phyloP scores from a whole-genome alignment of 331 rosid genomes.

The Prunus yedoensis region DNA sequence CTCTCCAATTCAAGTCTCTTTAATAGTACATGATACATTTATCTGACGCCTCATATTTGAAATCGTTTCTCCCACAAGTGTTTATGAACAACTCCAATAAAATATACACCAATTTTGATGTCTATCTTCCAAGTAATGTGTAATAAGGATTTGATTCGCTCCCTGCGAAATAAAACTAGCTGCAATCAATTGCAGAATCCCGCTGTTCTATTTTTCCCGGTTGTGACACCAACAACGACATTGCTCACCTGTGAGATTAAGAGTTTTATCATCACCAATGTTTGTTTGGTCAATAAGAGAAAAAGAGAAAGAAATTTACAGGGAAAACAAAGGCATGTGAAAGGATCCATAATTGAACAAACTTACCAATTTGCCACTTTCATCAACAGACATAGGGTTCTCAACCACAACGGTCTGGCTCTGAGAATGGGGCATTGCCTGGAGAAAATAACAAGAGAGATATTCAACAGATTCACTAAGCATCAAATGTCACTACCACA shows the following conservation, averaged over 20 bases:
- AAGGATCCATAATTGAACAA: neutral
- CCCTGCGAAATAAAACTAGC: conserved; percentile 9
- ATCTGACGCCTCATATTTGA: conserved; percentile 22
- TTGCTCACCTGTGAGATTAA: conserved; percentile 83
- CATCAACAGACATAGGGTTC: conserved; percentile 93
- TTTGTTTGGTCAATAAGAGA: conserved; percentile 7
- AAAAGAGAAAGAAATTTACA: neutral
- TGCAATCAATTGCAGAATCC: neutral
- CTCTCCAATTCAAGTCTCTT: neutral
- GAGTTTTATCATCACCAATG: conserved; percentile 13
- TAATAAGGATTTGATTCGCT: conserved; percentile 3
- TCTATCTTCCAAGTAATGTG: conserved; percentile 13
- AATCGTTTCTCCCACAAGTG: conserved; percentile 18
- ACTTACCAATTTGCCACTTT: conserved; percentile 92
- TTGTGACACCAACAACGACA: conserved; percentile 92
- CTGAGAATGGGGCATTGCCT: conserved; percentile 61
- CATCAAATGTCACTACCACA: neutral
- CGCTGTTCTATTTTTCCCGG: conserved; percentile 59
- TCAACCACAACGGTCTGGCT: conserved; percentile 93
- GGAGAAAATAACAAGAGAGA: conserved; percentile 29
- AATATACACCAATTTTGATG: conserved; percentile 31
- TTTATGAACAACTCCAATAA: conserved; percentile 19
- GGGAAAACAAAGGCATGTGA: conserved; percentile 5
- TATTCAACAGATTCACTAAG: neutral
- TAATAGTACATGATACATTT: conserved; percentile 12